These are phyloP conservation scores for Peronospora belbahrii DNA, from an alignment of 352 stramenopile genomes.

Conservation along the genomic window DNA sequence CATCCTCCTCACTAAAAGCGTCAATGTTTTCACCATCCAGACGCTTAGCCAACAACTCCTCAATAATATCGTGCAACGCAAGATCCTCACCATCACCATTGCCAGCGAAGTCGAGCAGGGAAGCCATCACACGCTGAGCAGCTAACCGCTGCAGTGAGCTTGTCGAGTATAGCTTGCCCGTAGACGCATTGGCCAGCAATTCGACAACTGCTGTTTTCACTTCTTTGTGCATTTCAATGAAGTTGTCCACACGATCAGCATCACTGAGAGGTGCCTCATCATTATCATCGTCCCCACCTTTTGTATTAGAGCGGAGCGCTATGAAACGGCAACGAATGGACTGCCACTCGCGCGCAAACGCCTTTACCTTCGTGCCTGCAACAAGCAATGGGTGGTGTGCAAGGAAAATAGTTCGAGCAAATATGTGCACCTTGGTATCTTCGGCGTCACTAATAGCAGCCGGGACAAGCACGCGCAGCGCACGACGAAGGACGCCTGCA, in stretches of 20 bases:
- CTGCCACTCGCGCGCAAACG: constrained; percentile 63
- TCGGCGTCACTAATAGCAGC: constrained; percentile 25
- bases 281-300: constrained; percentile 36
- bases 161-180: constrained; percentile 50
- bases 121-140: constrained; percentile 60
- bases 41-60: constrained; percentile 47
- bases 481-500: constrained; percentile 51
- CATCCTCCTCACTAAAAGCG: constrained; percentile 49
- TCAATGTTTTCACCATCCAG: constrained; percentile 43
- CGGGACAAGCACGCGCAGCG: constrained; percentile 49
- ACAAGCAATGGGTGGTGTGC: constrained; percentile 74
- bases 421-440: constrained; percentile 34
- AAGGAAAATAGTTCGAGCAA: constrained; percentile 45
- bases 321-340: constrained; percentile 59
- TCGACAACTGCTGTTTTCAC: constrained; percentile 51
- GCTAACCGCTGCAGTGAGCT: constrained; percentile 42
- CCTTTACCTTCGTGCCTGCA: constrained; percentile 35
- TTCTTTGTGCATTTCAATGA: constrained; percentile 61
- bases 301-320: background rate
- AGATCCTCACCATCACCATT: constrained; percentile 74
- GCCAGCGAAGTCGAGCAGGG: constrained; percentile 70
- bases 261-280: constrained; percentile 50
- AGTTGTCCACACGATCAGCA: constrained; percentile 51
- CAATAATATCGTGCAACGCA: constrained; percentile 60
- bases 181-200: constrained; percentile 33